phyloP scores from a whole-genome alignment of 768 basidiomycete genomes.

The Tricholoma matsutake region DNA sequence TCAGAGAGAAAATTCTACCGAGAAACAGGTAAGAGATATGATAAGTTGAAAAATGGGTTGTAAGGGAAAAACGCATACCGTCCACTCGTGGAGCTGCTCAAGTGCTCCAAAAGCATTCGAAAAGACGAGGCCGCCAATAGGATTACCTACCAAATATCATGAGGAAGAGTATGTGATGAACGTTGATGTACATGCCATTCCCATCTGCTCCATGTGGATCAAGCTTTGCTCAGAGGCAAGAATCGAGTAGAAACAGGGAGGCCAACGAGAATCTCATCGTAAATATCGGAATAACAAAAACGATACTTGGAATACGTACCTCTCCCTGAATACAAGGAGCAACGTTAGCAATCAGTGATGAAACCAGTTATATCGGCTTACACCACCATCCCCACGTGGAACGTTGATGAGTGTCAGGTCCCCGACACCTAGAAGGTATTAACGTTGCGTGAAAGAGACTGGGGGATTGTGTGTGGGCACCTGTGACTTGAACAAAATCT shows the following conservation, averaged over 20 bases:
- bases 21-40: neutral
- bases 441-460: neutral
- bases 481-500: constrained; percentile 63
- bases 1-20: constrained; percentile 59
- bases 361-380: constrained; percentile 19
- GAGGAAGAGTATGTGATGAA: neutral
- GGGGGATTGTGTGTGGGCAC: constrained; percentile 24
- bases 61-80: constrained; percentile 36
- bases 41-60: neutral
- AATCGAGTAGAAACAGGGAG: neutral
- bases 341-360: neutral
- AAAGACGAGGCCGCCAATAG: constrained; percentile 68
- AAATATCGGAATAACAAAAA: neutral
- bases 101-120: constrained; percentile 59
- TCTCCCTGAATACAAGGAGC: constrained; percentile 5
- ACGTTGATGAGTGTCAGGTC: constrained; percentile 61
- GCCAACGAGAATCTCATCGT: neutral
- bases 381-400: constrained; percentile 47
- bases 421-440: constrained; percentile 44
- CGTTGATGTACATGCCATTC: constrained; percentile 35
- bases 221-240: constrained; percentile 35
- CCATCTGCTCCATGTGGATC: constrained; percentile 70
- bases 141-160: constrained; percentile 38
- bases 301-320: constrained; percentile 1
- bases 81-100: constrained; percentile 72